Conservation (phyloP, 2,329 filamentous ascomycete species). For the Scedosporium minutisporum region DNA sequence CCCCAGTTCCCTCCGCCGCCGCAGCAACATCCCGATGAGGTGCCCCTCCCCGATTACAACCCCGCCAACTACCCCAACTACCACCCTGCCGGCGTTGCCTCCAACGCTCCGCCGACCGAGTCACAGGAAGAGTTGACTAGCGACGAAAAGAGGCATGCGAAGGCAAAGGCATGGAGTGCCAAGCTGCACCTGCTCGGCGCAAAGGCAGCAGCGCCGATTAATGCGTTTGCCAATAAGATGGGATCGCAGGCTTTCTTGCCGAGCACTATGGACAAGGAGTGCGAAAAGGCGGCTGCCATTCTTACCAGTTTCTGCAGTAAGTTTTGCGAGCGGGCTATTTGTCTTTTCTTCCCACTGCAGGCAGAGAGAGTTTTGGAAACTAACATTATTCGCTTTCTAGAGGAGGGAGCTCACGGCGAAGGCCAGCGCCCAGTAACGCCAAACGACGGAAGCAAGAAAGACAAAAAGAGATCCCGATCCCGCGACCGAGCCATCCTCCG, state of each 20-base stretch:
- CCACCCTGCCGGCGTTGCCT: slow-evolving; percentile 3
- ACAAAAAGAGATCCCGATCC: slow-evolving; percentile 9
- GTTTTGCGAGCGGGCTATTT: slow-evolving; percentile 16
- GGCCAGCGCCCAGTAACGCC: slow-evolving; percentile 15
- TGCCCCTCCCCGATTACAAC: slow-evolving; percentile 8
- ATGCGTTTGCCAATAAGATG: slow-evolving; percentile 70
- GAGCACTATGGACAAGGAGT: slow-evolving; percentile 76
- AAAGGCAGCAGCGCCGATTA: slow-evolving; percentile 48
- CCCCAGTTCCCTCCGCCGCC: slow-evolving; percentile 8
- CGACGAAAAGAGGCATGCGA: not conserved
- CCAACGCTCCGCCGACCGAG: slow-evolving; percentile 1
- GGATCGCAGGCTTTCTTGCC: slow-evolving; percentile 82
- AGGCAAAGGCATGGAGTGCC: slow-evolving; percentile 8
- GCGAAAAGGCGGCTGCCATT: slow-evolving; percentile 82
- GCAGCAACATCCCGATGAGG: slow-evolving; percentile 7
- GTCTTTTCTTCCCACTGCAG: not conserved
- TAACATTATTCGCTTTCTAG: slow-evolving; percentile 5
- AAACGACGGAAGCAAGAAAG: slow-evolving; percentile 23
- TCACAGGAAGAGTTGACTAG: not conserved
- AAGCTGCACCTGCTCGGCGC: slow-evolving; percentile 10
- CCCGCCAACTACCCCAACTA: slow-evolving; percentile 1
- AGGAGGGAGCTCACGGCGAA: slow-evolving; percentile 14
- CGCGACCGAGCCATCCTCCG: slow-evolving; percentile 32
- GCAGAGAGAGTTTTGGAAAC: slow-evolving; percentile 11
- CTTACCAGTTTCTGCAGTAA: slow-evolving; percentile 76